phyloP scores from a whole-genome alignment of 2,329 filamentous ascomycete genomes.

The Ascochyta clinopodiicola region DNA sequence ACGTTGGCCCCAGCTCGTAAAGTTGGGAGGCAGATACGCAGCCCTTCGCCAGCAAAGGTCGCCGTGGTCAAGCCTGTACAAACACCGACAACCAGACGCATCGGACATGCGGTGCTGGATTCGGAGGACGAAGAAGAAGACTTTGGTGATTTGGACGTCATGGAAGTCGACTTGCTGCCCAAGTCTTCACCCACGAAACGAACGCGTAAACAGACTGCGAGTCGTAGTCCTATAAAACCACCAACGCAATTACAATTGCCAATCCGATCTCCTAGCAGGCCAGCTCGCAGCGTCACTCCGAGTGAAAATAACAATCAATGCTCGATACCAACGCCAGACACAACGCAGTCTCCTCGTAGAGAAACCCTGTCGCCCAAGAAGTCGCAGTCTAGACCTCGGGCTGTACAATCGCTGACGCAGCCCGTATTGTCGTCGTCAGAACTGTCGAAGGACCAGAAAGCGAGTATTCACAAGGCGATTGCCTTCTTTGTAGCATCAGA shows the following conservation, averaged over 20 bases:
- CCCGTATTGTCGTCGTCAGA: slow-evolving; percentile 29
- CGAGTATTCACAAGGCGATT: slow-evolving; percentile 26
- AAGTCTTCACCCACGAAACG: slow-evolving; percentile 19
- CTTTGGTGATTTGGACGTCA: slow-evolving; percentile 35
- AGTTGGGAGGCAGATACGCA: slow-evolving; percentile 33
- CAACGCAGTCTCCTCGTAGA: slow-evolving; percentile 24
- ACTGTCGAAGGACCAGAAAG: slow-evolving; percentile 35
- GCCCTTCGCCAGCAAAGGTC: slow-evolving; percentile 26
- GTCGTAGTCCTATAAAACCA: slow-evolving; percentile 15
- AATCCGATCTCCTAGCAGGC: slow-evolving; percentile 38
- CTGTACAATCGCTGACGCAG: neutral
- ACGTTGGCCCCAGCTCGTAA: slow-evolving; percentile 35
- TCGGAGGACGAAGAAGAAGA: slow-evolving; percentile 42
- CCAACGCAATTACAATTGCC: slow-evolving; percentile 23
- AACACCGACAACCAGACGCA: slow-evolving; percentile 25
- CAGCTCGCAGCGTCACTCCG: slow-evolving; percentile 22
- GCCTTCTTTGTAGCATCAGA: slow-evolving; percentile 35
- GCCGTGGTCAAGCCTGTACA: slow-evolving; percentile 6
- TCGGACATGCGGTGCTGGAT: slow-evolving; percentile 34
- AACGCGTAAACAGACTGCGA: slow-evolving; percentile 21
- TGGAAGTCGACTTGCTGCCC: slow-evolving; percentile 28
- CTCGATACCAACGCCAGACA: slow-evolving; percentile 27
- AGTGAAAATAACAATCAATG: slow-evolving; percentile 21
- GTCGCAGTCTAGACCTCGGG: neutral
- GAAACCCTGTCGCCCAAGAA: slow-evolving; percentile 22